Evolutionary conservation across 257 asterid genomes (phyloP).

Genomic region (Petunia axillaris): DNA sequence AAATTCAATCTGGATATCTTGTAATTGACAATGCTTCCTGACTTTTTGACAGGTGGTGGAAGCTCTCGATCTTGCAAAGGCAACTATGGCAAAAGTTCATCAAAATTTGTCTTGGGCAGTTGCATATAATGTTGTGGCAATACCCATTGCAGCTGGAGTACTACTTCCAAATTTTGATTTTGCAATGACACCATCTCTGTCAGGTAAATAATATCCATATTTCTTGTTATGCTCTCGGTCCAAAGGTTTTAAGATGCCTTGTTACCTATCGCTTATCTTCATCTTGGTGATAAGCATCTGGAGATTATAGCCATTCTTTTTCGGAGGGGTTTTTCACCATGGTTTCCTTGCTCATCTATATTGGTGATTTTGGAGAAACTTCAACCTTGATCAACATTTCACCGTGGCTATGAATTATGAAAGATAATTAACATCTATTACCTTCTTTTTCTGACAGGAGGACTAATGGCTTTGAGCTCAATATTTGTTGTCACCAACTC

Average conservation of each 20-base stretch:
- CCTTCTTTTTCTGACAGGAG: constrained; percentile 51
- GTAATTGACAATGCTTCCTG: constrained; percentile 26
- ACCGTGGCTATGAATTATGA: neutral
- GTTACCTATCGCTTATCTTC: neutral
- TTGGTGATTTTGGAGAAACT: constrained; percentile 12
- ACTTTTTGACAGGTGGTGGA: constrained; percentile 67
- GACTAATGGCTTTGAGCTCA: constrained; percentile 96
- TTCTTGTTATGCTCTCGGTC: constrained; percentile 14
- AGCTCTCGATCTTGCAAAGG: constrained; percentile 87
- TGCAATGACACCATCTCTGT: constrained; percentile 97
- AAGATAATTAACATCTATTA: neutral
- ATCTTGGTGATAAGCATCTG: neutral
- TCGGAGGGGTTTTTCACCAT: neutral
- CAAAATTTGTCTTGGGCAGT: constrained; percentile 96
- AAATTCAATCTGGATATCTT: neutral
- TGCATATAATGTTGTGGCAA: constrained; percentile 79
- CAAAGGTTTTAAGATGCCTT: constrained; percentile 1
- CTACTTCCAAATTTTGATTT: constrained; percentile 89
- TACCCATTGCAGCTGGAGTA: constrained; percentile 93
- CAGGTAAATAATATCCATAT: constrained; percentile 49
- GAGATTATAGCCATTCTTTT: neutral
- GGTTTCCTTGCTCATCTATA: neutral
- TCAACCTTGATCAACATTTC: neutral
- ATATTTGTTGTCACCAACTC: constrained; percentile 87
- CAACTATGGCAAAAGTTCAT: constrained; percentile 88